A percentile compares a stretch with the other conserved stretches of the same genome.
phyloP scores from a whole-genome alignment of 2,329 filamentous ascomycete genomes.

The Aspergillus texensis region DNA sequence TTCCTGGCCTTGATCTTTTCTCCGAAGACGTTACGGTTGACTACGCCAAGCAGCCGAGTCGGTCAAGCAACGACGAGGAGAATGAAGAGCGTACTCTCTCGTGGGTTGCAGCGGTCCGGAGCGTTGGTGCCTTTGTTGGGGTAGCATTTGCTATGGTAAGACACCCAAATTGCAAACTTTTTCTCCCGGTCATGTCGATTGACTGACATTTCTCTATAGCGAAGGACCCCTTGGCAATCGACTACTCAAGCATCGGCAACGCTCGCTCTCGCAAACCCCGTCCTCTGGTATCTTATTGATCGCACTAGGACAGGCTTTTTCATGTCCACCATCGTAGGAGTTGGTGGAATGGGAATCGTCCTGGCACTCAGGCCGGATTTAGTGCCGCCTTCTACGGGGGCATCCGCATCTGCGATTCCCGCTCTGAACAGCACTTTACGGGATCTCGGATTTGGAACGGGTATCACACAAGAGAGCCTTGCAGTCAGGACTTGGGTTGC shows the following conservation, averaged over 20 bases:
- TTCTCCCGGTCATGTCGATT: background rate
- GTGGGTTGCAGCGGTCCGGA: slow-evolving; percentile 74
- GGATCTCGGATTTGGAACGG: slow-evolving; percentile 34
- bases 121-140: slow-evolving; percentile 71
- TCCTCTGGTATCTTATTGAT: slow-evolving; percentile 95
- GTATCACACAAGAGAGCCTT: slow-evolving; percentile 56
- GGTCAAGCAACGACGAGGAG: slow-evolving; percentile 33
- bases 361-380: slow-evolving; percentile 77
- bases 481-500: slow-evolving; percentile 81
- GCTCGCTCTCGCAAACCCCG: slow-evolving; percentile 86
- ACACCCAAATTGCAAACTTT: background rate
- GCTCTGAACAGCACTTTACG: slow-evolving; percentile 33
- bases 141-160: slow-evolving; percentile 82
- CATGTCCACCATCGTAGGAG: slow-evolving; percentile 72
- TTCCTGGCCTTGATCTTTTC: slow-evolving; percentile 81
- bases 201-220: slow-evolving; percentile 53
- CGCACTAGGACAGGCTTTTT: slow-evolving; percentile 83
- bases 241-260: slow-evolving; percentile 91
- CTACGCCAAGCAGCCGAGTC: slow-evolving; percentile 25
- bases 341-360: slow-evolving; percentile 72
- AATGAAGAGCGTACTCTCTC: slow-evolving; percentile 34
- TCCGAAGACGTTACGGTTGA: slow-evolving; percentile 63
- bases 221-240: slow-evolving; percentile 89
- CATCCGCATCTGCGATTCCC: slow-evolving; percentile 32
- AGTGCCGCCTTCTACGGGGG: slow-evolving; percentile 67